A percentile compares a stretch with the other conserved stretches of the same genome.
Evolutionary conservation across 2,329 filamentous ascomycete genomes (phyloP).

Genomic region (Emmonsia crescens): DNA sequence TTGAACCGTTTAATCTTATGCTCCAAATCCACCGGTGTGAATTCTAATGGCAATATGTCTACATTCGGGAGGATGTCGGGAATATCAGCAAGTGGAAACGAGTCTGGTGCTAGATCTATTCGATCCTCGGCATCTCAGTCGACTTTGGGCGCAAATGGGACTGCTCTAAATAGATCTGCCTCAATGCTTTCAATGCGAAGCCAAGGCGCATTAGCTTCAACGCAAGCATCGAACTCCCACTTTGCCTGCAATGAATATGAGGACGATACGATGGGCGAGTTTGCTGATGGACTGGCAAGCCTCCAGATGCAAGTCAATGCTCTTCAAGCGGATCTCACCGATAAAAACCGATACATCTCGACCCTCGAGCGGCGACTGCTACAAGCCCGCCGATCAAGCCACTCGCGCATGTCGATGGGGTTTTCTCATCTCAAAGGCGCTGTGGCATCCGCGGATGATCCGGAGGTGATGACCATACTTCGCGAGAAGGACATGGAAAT

Average conservation of each 20-base stretch:
- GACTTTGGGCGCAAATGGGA: slow-evolving; percentile 33
- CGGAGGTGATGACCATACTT: slow-evolving; percentile 59
- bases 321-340: slow-evolving; percentile 87
- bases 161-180: slow-evolving; percentile 51
- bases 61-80: slow-evolving; percentile 54
- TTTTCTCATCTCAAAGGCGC: slow-evolving; percentile 43
- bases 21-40: slow-evolving; percentile 92
- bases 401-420: slow-evolving; percentile 71
- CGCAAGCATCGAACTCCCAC: slow-evolving; percentile 23
- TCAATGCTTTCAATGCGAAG: slow-evolving; percentile 54
- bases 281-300: slow-evolving; percentile 75
- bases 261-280: slow-evolving; percentile 67
- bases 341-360: slow-evolving; percentile 93
- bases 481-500: slow-evolving; percentile 91
- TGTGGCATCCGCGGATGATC: slow-evolving; percentile 66
- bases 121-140: slow-evolving; percentile 63
- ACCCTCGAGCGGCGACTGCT: slow-evolving; percentile 86
- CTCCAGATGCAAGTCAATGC: slow-evolving; percentile 76
- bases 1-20: slow-evolving; percentile 89
- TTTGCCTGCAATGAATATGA: slow-evolving; percentile 46
- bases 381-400: slow-evolving; percentile 81
- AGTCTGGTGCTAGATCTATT: slow-evolving; percentile 42
- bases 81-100: slow-evolving; percentile 39
- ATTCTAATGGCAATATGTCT: slow-evolving; percentile 61
- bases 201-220: slow-evolving; percentile 22